Evolutionary conservation across 345 rosid genomes (phyloP), one percentile per base, ranked within the genome.

Genomic region (Ceriops decandra): DNA sequence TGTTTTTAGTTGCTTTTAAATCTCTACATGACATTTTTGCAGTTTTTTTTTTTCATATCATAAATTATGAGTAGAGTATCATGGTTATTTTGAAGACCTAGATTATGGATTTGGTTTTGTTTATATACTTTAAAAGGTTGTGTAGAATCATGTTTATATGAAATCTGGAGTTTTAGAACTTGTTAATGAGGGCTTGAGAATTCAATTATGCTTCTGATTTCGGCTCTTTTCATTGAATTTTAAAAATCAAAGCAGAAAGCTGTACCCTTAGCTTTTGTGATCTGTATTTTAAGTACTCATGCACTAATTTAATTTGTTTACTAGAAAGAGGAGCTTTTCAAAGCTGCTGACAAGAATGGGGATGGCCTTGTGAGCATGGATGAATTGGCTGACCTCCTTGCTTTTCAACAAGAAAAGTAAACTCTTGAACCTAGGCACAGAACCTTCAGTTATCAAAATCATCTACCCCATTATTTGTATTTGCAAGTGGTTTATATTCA

Each of bases 301-400:
- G 49, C 19, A 42, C 16, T 11, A 42, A 42, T 42, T 69, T 73
- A 65, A 73, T 63, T 67, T 78, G 63, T 69, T 82, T 62, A 24
- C 79, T 82, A 93, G 97, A 93, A 88, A 88, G 87, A 89, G 81
- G 95, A 89, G 80, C 85, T 93, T 70, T 93, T 93, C 74, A 87
- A 83, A 83, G 90, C 90, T 10, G 97, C 97, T 72, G 98, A 93
- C 84, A 69, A 70, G 75, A 89, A 93, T 78, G 89, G 89, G 76
- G 98, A 91, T 67, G 95, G 85, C 72, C 85, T 78, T 80, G 98
- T 93, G 77, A 84, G 91, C 83, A 71, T 91, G 77, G 98, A 93
- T 81, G 98, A 93, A 85, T 76, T 93, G 81, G 97, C 98, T 79
- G 83, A 73, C 60, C 92, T 93, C 68, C 97, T 93, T 68, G 91